A percentile compares a stretch with the other conserved stretches of the same genome.
Evolutionary conservation across 1,284 basidiomycete genomes (phyloP).

Genomic region (Ceratorhiza oryzae-sativae): DNA sequence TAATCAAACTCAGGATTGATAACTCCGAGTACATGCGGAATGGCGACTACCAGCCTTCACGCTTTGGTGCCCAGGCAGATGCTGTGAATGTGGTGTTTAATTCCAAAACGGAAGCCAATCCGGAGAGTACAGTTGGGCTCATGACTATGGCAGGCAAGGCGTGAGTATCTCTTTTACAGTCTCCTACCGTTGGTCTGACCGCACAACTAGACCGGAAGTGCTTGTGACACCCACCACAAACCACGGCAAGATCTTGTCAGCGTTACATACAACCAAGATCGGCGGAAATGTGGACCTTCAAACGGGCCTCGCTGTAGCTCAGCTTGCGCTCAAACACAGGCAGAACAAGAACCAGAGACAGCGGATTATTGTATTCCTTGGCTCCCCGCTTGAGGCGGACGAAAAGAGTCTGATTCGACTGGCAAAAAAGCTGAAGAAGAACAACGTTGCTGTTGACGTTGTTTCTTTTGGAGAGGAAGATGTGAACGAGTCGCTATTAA

Average conservation of each 20-base stretch:
- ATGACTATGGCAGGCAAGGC: slow-evolving; percentile 98
- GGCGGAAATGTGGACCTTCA: slow-evolving; percentile 84
- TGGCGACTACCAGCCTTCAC: slow-evolving; percentile 89
- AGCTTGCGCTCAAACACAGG: slow-evolving; percentile 95
- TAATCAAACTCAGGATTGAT: slow-evolving; percentile 68
- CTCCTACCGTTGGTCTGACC: background rate
- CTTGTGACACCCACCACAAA: slow-evolving; percentile 96
- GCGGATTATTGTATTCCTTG: slow-evolving; percentile 92
- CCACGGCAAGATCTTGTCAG: slow-evolving; percentile 87
- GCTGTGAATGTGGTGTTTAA: slow-evolving; percentile 91
- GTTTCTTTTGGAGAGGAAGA: slow-evolving; percentile 77
- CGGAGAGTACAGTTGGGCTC: slow-evolving; percentile 95
- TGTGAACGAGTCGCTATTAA: slow-evolving; percentile 65
- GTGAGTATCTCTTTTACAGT: slow-evolving; percentile 57
- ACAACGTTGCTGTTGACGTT: slow-evolving; percentile 96
- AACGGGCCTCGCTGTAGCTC: slow-evolving; percentile 91
- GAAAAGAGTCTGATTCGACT: slow-evolving; percentile 83
- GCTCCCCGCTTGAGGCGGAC: slow-evolving; percentile 80
- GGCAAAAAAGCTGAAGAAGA: slow-evolving; percentile 98
- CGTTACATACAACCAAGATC: slow-evolving; percentile 76
- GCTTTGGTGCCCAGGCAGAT: slow-evolving; percentile 90
- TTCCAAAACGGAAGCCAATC: slow-evolving; percentile 93
- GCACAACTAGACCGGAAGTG: slow-evolving; percentile 78
- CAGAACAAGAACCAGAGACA: slow-evolving; percentile 99
- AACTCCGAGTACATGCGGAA: slow-evolving; percentile 97